A percentile compares a stretch with the other conserved stretches of the same genome.
Conservation (phyloP, 805 yeast species). For the Candida methanosorbosa region DNA sequence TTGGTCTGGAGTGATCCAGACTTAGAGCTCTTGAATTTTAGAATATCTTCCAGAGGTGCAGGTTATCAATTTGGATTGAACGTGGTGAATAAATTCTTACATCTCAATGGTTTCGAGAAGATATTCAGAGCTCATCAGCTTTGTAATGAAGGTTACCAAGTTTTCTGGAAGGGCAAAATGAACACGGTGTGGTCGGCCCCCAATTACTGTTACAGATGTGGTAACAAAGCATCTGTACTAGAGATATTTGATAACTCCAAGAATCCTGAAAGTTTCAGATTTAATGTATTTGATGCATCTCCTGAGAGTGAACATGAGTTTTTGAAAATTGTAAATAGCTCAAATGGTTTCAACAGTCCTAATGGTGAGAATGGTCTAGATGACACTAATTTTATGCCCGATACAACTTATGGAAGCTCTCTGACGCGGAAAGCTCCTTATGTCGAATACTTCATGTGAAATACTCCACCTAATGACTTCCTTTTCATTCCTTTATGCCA, state of each 20-base stretch:
- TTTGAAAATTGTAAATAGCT: slow-evolving; percentile 29
- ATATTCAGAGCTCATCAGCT: slow-evolving; percentile 92
- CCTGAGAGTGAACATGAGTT: slow-evolving; percentile 78
- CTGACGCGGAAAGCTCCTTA: slow-evolving; percentile 25
- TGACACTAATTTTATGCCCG: slow-evolving; percentile 4
- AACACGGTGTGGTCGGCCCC: slow-evolving; percentile 99
- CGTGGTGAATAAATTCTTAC: slow-evolving; percentile 80
- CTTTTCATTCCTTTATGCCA: neutral
- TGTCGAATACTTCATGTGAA: slow-evolving; percentile 31
- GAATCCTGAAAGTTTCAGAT: slow-evolving; percentile 52
- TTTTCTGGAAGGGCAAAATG: slow-evolving; percentile 82
- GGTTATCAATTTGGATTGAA: slow-evolving; percentile 94
- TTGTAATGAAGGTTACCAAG: slow-evolving; percentile 93
- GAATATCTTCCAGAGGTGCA: slow-evolving; percentile 92
- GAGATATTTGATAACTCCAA: slow-evolving; percentile 58
- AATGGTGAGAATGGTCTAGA: slow-evolving; percentile 5
- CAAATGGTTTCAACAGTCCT: slow-evolving; percentile 5
- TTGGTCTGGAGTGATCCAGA: slow-evolving; percentile 99
- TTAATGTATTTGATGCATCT: slow-evolving; percentile 94
- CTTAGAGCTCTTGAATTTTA: slow-evolving; percentile 67
- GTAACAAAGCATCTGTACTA: slow-evolving; percentile 94
- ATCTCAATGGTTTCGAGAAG: slow-evolving; percentile 68
- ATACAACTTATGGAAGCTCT: slow-evolving; percentile 1
- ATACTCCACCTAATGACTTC: neutral
- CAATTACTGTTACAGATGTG: slow-evolving; percentile 94